Evolutionary conservation across 768 basidiomycete species (phyloP), one percentile per base, ranked within the genome.

Genomic region (Fibroporia radiculosa): DNA sequence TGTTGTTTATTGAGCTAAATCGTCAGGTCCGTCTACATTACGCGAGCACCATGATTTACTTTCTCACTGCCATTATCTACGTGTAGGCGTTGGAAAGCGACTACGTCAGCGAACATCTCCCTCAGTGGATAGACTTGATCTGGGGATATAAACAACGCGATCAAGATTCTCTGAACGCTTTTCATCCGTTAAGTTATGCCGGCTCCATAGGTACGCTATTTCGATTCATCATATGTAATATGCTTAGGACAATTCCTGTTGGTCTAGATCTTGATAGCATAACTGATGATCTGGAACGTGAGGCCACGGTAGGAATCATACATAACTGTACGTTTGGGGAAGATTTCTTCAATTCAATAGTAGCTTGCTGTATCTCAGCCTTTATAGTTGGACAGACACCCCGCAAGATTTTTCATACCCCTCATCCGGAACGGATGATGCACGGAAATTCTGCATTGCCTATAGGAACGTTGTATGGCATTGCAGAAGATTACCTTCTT

Each of bases 181-280:
- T 90, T 67, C 93, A 96, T 62, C 93, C 93, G 0, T 66, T 96
- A 27, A 93, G 90, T 13, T 96, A 96, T 55, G 91, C 93, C 54
- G 91, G 92, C 3, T 83, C 88, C 0, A 85, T 95, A 49, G 83
- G 87, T 80, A 47, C 16, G 67, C 44, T n/a, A n/a, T n/a, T n/a
- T n/a, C n/a, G n/a, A 14, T 38, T 27, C 20, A 3, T 23, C 13
- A 4, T 5, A 4, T 19, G 1, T 29, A 12, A 1, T 6, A 19
- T 43, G 13, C 25, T 13, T 11, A 5, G n/a, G 22, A 32, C 28
- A 33, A 35, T 27, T 39, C 19, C 19, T 19, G 11, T 18, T 38
- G 24, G 26, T 42, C 10, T 41, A 87, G 93, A 96, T 61, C 66
- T 97, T 19, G 93, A 96, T 59, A 63, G 74, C 3, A 95, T 97